These are phyloP conservation scores for Saccharomycopsis crataegensis DNA, from an alignment of 1,139 yeast species.

Conservation along the genomic window DNA sequence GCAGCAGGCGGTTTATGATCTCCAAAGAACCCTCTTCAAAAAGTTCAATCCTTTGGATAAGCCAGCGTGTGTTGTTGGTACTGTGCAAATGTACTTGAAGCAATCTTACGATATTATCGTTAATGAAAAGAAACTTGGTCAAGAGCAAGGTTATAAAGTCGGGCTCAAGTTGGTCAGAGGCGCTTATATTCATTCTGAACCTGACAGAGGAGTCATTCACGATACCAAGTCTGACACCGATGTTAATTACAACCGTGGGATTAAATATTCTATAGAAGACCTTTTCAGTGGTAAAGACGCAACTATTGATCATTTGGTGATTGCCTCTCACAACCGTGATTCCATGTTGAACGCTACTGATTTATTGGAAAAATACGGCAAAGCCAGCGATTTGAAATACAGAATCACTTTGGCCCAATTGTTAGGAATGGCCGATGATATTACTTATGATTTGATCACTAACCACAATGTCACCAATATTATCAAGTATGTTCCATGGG, in stretches of 20 bases:
- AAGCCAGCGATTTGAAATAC: constrained; percentile 36
- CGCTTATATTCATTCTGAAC: constrained; percentile 90
- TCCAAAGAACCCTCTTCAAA: constrained; percentile 76
- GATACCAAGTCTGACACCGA: constrained; percentile 75
- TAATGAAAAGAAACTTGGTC: constrained; percentile 60
- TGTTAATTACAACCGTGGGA: constrained; percentile 63
- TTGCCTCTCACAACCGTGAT: constrained; percentile 82
- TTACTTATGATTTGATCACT: constrained; percentile 66
- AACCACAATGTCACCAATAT: constrained; percentile 64
- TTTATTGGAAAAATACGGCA: constrained; percentile 31
- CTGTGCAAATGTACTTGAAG: constrained; percentile 86
- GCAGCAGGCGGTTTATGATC: constrained; percentile 86
- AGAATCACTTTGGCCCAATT: constrained; percentile 85
- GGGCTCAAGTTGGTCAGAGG: constrained; percentile 96
- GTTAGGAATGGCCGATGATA: constrained; percentile 92
- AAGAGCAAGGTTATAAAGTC: constrained; percentile 54
- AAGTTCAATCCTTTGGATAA: constrained; percentile 56
- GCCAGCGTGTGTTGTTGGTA: constrained; percentile 74
- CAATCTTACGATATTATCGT: constrained; percentile 59
- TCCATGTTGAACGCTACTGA: constrained; percentile 71
- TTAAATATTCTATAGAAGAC: constrained; percentile 54
- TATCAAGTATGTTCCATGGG: constrained; percentile 96
- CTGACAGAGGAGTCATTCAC: constrained; percentile 66
- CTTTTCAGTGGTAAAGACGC: constrained; percentile 41
- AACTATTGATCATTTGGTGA: constrained; percentile 73